Base-by-base conservation (phyloP, 2,329 filamentous ascomycete species). In the Diplocarpon rosae region DNA sequence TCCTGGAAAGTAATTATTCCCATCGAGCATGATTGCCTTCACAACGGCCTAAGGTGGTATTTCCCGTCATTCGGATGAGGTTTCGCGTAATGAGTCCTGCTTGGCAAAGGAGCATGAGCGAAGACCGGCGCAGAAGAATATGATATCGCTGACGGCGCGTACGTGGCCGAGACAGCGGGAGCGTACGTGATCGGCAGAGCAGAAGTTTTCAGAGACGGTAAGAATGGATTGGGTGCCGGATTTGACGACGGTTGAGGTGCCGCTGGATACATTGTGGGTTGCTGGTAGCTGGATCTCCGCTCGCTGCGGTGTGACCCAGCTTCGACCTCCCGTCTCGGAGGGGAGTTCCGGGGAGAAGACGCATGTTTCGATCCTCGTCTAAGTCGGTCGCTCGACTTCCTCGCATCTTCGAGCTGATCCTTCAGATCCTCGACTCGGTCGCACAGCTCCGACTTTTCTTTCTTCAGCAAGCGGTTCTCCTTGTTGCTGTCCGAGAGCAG, bases 31-130 rank as follows among this genome's bases (percentile, higher is more conserved):
- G 7, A 24, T 3, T 7, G 20, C 20, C 7, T 24, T 51, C 50
- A 52, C 7, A 52, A 29, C 12, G 50, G 50, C 10, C 30, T 38
- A 2, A 52, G 45, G 46, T 59, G 55, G 45, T 59, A 59, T 17
- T 47, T 53, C 34, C 57, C 57, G 52, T 59, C 57, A 40, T 52
- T 51, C 3, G 46, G 45, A 42, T 36, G 17, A 28, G 30, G 31
- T 30, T 37, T 35, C 27, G 14, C 32, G 20, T 36, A 24, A 24
- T 35, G 27, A 8, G 28, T 42, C n/a, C 28, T 20, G 17, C 20
- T 15, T 30, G 36, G 39, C 34, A 17, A 10, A 16, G 36, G 28
- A 24, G 45, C 30, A 35, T 42, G 42, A n/a, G 35, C 37, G 16
- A 33, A 42, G 10, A 41, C 38, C 14, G 45, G 48, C 6, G 34